Conservation (phyloP, 805 yeast species). For the Ascoidea asiatica region DNA sequence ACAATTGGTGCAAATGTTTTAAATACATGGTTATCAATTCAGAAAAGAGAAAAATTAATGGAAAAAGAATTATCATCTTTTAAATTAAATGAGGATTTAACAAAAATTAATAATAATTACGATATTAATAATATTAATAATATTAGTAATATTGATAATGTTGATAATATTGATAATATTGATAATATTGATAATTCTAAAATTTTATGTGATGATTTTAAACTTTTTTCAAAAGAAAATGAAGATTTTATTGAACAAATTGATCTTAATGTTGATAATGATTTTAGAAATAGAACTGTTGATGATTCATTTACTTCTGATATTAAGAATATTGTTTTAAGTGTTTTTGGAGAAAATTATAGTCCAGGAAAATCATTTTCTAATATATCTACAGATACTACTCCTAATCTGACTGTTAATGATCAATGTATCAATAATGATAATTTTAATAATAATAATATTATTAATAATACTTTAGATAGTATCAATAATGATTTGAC, state of each 20-base stretch:
- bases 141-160: too few relatives aligned
- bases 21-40: not conserved
- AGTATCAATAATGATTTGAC: not conserved
- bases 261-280: too few relatives aligned
- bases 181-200: not conserved
- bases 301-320: not conserved
- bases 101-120: too few relatives aligned
- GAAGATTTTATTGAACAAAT: too few relatives aligned
- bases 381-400: not conserved
- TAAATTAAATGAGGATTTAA: too few relatives aligned
- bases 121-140: too few relatives aligned
- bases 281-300: not conserved
- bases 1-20: not conserved
- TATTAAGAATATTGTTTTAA: too few relatives aligned
- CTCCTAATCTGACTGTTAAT: too few relatives aligned
- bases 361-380: not conserved
- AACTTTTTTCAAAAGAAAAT: too few relatives aligned
- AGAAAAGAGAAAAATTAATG: not conserved
- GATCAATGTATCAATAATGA: not conserved
- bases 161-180: not conserved
- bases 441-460: too few relatives aligned
- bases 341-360: not conserved
- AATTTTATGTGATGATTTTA: not conserved
- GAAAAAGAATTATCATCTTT: not conserved
- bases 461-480: not conserved